Evolutionary conservation across 306 rosid species (phyloP).

Genomic region (Crotalaria pallida): DNA sequence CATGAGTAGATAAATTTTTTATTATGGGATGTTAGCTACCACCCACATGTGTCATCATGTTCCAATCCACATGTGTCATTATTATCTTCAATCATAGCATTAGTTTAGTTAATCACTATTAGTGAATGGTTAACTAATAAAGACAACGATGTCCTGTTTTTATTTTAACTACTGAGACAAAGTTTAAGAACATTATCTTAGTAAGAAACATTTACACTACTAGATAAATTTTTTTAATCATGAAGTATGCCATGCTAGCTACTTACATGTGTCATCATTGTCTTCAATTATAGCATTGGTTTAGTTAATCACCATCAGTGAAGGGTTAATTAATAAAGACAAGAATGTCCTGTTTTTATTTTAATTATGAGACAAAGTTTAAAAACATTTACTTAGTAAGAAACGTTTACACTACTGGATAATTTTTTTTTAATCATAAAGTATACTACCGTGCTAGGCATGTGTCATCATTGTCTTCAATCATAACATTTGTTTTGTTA

Average conservation of each 20-base stretch:
- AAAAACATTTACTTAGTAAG: not conserved
- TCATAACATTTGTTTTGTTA: slow-evolving; percentile 8
- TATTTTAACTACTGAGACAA: not conserved
- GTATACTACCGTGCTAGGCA: not conserved
- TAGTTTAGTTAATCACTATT: slow-evolving; percentile 17
- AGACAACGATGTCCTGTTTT: not conserved
- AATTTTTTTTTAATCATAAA: not conserved
- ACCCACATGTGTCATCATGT: slow-evolving; percentile 11
- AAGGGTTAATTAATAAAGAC: slow-evolving; percentile 1
- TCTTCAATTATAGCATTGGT: slow-evolving; percentile 12
- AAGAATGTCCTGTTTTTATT: not conserved
- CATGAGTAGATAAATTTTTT: not conserved
- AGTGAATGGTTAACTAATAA: not conserved
- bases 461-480: slow-evolving; percentile 26
- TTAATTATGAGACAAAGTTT: not conserved
- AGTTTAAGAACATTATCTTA: not conserved
- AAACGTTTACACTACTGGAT: not conserved
- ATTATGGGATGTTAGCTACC: not conserved
- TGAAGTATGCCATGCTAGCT: not conserved
- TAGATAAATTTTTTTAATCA: not conserved
- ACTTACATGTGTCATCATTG: slow-evolving; percentile 21
- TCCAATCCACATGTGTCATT: slow-evolving; percentile 23
- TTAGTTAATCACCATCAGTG: slow-evolving; percentile 13
- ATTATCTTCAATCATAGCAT: slow-evolving; percentile 18
- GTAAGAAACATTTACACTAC: not conserved